Evolutionary conservation across 1,284 basidiomycete species (phyloP).

Genomic region (Rhodotorula sp.): DNA sequence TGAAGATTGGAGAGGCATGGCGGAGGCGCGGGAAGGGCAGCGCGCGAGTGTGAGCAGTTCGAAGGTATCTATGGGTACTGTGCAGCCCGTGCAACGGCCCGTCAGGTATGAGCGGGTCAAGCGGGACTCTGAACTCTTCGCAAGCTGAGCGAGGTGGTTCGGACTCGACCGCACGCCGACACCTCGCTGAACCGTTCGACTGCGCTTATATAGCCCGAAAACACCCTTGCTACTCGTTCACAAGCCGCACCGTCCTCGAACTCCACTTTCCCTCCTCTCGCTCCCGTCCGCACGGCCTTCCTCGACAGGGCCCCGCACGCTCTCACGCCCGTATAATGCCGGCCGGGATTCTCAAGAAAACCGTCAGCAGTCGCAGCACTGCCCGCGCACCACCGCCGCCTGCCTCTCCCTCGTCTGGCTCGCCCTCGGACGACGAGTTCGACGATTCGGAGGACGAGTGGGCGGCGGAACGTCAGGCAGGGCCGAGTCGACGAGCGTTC

Average conservation of each 20-base stretch:
- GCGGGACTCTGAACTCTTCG: no score
- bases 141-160: no score
- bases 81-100: background rate
- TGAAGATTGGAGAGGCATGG: background rate
- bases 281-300: background rate
- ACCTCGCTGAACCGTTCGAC: no score
- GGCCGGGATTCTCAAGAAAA: conserved; percentile 2
- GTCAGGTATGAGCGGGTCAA: no score
- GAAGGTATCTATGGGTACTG: no score
- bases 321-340: background rate
- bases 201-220: background rate
- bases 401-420: background rate
- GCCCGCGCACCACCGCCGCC: background rate
- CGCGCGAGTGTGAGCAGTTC: background rate
- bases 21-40: background rate
- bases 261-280: background rate
- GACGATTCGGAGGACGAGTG: conserved; percentile 38
- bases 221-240: no score
- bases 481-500: background rate
- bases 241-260: background rate
- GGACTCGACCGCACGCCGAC: no score
- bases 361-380: no score
- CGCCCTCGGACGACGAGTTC: conserved; percentile 2
- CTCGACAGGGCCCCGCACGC: background rate
- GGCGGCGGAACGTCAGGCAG: conserved; percentile 20